Conservation (phyloP, 179 eudicot species). For the Spinacia oleracea region DNA sequence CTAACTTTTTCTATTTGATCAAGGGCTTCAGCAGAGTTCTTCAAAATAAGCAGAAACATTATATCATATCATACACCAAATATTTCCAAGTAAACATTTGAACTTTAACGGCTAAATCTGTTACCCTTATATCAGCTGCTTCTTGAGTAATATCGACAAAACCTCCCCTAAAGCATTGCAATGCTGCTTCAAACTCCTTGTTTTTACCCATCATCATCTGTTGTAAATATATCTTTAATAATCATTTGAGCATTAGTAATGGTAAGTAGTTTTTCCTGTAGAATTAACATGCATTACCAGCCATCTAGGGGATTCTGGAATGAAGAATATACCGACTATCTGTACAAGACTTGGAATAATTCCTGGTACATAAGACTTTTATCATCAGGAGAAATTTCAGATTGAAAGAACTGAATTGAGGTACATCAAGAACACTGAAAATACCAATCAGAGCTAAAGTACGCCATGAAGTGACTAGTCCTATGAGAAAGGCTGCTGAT, state of each 20-base stretch:
- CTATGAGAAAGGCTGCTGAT: conserved; percentile 56
- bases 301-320: conserved; percentile 95
- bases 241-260: not conserved
- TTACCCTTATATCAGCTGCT: conserved; percentile 57
- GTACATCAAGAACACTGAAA: not conserved
- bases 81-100: not conserved
- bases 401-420: not conserved
- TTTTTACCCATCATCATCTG: conserved; percentile 40
- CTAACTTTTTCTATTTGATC: conserved; percentile 34
- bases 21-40: conserved; percentile 52
- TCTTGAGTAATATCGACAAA: conserved; percentile 42
- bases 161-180: conserved; percentile 53
- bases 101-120: not conserved
- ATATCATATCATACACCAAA: not conserved
- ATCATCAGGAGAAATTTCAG: not conserved
- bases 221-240: conserved; percentile 31
- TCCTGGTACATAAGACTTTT: conserved; percentile 39
- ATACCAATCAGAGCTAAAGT: conserved; percentile 62
- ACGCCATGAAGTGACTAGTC: conserved; percentile 70
- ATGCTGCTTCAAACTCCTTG: conserved; percentile 45
- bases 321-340: conserved; percentile 56
- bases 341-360: conserved; percentile 64
- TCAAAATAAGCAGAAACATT: not conserved
- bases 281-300: conserved; percentile 42
- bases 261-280: too few species aligned